These are phyloP conservation scores for Claviceps cyperi DNA, from an alignment of 2,329 filamentous ascomycete species.

Conservation along the genomic window DNA sequence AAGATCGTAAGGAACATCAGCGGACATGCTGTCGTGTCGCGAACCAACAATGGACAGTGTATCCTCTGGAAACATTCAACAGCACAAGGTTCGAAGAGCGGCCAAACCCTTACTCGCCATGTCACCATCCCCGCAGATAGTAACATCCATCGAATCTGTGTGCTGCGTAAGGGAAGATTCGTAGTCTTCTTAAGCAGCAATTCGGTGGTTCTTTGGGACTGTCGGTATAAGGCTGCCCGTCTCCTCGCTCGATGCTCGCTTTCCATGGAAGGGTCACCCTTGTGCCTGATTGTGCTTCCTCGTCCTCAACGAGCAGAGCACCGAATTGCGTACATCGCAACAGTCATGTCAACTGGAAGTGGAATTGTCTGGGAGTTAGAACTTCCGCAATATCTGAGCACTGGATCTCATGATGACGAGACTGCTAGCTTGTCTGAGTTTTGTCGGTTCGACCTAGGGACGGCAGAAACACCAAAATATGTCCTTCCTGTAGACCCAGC, in stretches of 20 bases:
- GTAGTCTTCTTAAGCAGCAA: slow-evolving; percentile 66
- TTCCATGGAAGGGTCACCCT: slow-evolving; percentile 49
- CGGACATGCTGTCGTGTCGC: slow-evolving; percentile 66
- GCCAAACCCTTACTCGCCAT: slow-evolving; percentile 41
- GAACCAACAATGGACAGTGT: slow-evolving; percentile 63
- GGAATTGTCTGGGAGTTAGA: slow-evolving; percentile 71
- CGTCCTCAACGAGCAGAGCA: slow-evolving; percentile 40
- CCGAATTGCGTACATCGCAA: slow-evolving; percentile 58
- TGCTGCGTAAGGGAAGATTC: slow-evolving; percentile 64
- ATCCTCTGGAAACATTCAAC: slow-evolving; percentile 62
- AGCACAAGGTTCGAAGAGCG: slow-evolving; percentile 23
- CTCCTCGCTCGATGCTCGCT: slow-evolving; percentile 40
- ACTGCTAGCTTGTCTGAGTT: slow-evolving; percentile 42
- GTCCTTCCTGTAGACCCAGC: slow-evolving; percentile 78
- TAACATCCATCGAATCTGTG: slow-evolving; percentile 66
- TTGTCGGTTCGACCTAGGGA: slow-evolving; percentile 54
- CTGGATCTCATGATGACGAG: slow-evolving; percentile 10
- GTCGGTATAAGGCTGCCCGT: slow-evolving; percentile 41
- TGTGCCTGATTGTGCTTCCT: slow-evolving; percentile 68
- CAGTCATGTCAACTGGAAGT: slow-evolving; percentile 61
- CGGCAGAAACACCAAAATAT: slow-evolving; percentile 43
- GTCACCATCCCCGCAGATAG: slow-evolving; percentile 52
- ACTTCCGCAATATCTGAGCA: slow-evolving; percentile 35
- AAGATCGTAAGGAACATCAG: slow-evolving; percentile 79
- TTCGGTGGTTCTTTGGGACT: slow-evolving; percentile 67